Conservation (phyloP, 1,139 yeast species). For the Candida pseudoviswanathii region DNA sequence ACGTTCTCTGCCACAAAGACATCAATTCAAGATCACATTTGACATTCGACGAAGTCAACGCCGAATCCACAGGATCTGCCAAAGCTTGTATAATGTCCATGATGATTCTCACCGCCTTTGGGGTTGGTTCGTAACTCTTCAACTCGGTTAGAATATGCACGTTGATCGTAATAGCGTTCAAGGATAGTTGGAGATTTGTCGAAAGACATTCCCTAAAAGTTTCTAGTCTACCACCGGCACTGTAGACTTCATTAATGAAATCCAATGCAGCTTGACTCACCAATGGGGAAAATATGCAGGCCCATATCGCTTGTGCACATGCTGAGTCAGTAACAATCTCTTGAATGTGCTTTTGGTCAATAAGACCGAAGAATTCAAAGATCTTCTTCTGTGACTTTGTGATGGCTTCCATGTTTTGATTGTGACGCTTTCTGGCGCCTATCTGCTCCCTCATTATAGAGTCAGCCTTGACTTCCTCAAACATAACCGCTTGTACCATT, state of each 20-base stretch:
- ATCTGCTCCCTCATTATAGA: conserved; percentile 22
- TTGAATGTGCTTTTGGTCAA: conserved; percentile 48
- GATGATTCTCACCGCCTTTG: conserved; percentile 69
- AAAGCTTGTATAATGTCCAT: conserved; percentile 72
- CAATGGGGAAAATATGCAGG: conserved; percentile 63
- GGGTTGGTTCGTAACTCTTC: conserved; percentile 70
- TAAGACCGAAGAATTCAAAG: conserved; percentile 37
- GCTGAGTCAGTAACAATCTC: conserved; percentile 24
- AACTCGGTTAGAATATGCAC: conserved; percentile 48
- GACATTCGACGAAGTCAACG: conserved; percentile 21
- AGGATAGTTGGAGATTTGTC: conserved; percentile 42
- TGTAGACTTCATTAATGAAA: conserved; percentile 74
- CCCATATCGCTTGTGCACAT: conserved; percentile 63
- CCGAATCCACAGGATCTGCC: conserved; percentile 67
- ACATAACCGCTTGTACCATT: conserved; percentile 43
- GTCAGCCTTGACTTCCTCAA: conserved; percentile 29
- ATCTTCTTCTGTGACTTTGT: conserved; percentile 25
- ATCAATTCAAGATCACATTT: conserved; percentile 19
- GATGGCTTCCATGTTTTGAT: conserved; percentile 29
- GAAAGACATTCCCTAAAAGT: conserved; percentile 61
- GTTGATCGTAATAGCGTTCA: conserved; percentile 51
- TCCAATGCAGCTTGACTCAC: conserved; percentile 71
- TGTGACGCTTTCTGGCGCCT: conserved; percentile 34
- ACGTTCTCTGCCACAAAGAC: conserved; percentile 64
- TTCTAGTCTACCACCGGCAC: conserved; percentile 64